Percentiles rank a stretch among this genome's conserved stretches.
Evolutionary conservation across 2,329 filamentous ascomycete species (phyloP).

Genomic region (Basipetospora chlamydospora): DNA sequence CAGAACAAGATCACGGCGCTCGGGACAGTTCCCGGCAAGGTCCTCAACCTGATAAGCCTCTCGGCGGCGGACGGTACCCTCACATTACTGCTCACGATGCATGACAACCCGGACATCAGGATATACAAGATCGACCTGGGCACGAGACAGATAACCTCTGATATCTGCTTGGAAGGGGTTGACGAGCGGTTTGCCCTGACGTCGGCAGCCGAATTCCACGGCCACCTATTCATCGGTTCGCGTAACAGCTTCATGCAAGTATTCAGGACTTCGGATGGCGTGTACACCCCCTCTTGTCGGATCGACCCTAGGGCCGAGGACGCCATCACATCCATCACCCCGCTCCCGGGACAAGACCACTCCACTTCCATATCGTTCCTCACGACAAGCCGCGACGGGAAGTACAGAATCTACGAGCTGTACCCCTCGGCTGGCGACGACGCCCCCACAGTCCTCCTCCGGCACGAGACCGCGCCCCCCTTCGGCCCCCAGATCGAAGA

Average conservation of each 20-base stretch:
- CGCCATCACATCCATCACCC: conserved; percentile 52
- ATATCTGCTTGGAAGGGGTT: conserved; percentile 20
- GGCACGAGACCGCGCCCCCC: conserved; percentile 55
- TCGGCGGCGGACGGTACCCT: not conserved
- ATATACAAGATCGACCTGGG: conserved; percentile 24
- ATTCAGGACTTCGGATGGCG: conserved; percentile 11
- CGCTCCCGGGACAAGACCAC: conserved; percentile 20
- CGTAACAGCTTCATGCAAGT: conserved; percentile 33
- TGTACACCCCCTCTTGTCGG: conserved; percentile 1
- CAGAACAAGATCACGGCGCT: conserved; percentile 18
- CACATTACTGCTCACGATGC: conserved; percentile 29
- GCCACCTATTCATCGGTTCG: conserved; percentile 37
- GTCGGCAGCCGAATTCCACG: conserved; percentile 25
- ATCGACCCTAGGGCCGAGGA: conserved; percentile 23
- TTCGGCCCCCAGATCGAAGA: conserved; percentile 67
- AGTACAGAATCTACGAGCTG: conserved; percentile 49
- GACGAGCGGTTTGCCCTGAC: conserved; percentile 36
- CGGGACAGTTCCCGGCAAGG: conserved; percentile 28
- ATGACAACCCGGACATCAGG: conserved; percentile 28
- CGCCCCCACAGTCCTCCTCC: conserved; percentile 25
- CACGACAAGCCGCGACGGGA: conserved; percentile 64
- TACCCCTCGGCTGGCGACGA: conserved; percentile 10
- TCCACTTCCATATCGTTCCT: conserved; percentile 35
- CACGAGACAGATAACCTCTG: conserved; percentile 15
- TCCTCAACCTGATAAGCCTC: conserved; percentile 32